Evolutionary conservation across 352 stramenopile genomes (phyloP).

Genomic region (Aphanomyces stellatus): DNA sequence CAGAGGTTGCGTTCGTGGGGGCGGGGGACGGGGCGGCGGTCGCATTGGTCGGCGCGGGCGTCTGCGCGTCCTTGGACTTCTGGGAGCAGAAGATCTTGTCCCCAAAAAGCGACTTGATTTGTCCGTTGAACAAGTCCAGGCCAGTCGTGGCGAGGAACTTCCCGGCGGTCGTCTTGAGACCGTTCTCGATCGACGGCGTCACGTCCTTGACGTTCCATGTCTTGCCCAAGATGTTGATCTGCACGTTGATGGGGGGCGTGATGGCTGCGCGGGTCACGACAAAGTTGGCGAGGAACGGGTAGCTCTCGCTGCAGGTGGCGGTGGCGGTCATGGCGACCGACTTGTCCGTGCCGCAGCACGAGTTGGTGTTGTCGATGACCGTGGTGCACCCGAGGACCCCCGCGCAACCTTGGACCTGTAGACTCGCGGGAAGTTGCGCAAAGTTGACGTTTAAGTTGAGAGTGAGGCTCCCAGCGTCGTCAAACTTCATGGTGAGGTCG

Average conservation of each 20-base stretch:
- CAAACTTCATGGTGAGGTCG: slow-evolving; percentile 1
- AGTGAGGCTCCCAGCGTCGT: neutral
- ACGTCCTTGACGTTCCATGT: neutral
- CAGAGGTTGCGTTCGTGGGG: neutral
- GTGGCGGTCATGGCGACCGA: neutral
- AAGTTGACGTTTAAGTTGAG: neutral
- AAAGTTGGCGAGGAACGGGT: neutral
- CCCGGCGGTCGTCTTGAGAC: neutral
- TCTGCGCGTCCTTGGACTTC: slow-evolving; percentile 12
- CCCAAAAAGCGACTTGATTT: slow-evolving; percentile 15
- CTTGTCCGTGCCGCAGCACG: slow-evolving; percentile 13
- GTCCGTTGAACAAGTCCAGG: neutral
- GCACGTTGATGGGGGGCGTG: slow-evolving; percentile 4
- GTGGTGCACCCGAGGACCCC: neutral
- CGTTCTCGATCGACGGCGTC: neutral
- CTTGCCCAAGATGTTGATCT: slow-evolving; percentile 10
- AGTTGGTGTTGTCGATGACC: slow-evolving; percentile 12
- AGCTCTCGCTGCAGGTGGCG: slow-evolving; percentile 10
- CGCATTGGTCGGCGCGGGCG: neutral
- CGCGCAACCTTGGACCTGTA: slow-evolving; percentile 1
- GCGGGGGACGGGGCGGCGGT: neutral
- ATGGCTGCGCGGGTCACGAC: neutral
- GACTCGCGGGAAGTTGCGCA: slow-evolving; percentile 6
- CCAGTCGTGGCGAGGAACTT: neutral
- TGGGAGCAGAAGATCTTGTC: slow-evolving; percentile 16